A percentile compares a stretch with the other conserved stretches of the same genome.
Conservation (phyloP, 139 green algal species). For the Auxenochlorella pyrenoidosa region DNA sequence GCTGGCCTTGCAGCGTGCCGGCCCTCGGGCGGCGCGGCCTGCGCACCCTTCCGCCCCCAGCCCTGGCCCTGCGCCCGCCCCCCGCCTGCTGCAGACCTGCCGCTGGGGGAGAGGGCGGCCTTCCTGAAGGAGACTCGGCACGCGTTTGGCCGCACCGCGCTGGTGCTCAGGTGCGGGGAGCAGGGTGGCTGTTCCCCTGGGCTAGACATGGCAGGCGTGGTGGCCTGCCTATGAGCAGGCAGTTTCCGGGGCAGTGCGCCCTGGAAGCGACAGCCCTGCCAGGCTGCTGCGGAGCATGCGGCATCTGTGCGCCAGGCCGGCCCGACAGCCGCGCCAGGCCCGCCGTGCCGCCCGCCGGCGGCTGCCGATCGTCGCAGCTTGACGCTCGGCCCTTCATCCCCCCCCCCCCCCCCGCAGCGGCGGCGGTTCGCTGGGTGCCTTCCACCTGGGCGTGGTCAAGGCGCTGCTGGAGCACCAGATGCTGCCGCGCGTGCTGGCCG, state of each 20-base stretch:
- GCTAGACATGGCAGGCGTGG: too few species aligned
- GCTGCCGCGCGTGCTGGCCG: slow-evolving; percentile 93
- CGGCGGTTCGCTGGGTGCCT: slow-evolving; percentile 91
- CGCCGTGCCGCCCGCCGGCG: too few species aligned
- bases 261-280: too few species aligned
- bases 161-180: slow-evolving; percentile 79
- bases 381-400: neutral
- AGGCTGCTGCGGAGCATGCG: neutral
- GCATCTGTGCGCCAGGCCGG: too few species aligned
- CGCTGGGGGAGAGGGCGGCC: slow-evolving; percentile 85
- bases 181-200: too few species aligned
- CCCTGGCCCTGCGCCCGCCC: neutral
- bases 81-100: slow-evolving; percentile 45
- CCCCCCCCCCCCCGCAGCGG: slow-evolving; percentile 50
- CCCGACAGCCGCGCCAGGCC: too few species aligned
- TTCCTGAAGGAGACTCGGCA: slow-evolving; percentile 96
- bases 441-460: slow-evolving; percentile 91
- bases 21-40: too few species aligned
- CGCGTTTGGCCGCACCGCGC: slow-evolving; percentile 94
- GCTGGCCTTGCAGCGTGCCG: too few species aligned
- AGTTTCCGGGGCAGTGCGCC: too few species aligned
- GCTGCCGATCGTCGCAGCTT: neutral
- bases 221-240: too few species aligned
- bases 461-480: slow-evolving; percentile 89
- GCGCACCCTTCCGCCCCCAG: neutral